Evolutionary conservation across 2,329 filamentous ascomycete genomes (phyloP), one percentile per base, ranked within the genome.

Genomic region (Aspergillus sp.): DNA sequence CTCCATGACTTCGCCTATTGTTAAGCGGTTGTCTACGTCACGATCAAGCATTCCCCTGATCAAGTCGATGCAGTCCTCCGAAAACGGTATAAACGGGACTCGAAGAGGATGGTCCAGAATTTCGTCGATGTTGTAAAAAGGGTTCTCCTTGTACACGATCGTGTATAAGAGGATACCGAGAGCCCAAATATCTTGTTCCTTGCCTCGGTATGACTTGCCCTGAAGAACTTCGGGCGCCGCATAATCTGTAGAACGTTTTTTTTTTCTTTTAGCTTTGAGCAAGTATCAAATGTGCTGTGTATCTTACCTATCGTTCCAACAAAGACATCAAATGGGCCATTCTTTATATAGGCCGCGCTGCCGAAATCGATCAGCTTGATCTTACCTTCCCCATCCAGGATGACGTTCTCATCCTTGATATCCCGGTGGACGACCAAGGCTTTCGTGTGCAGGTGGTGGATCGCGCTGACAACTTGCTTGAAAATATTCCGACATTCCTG

Each of bases 281-380:
- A 17, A 24, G 13, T 5, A 26, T 45, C 24, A 20, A 20, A 3
- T n/a, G 17, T 15, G n/a, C 6, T 22, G 20, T 5, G 9, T 24
- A 38, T 73, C 88, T 70, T 80, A 97, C 93, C 93, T 74, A 99
- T 98, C 1, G 95, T 99, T 58, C 95, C 95, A 51, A 99, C 95
- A 78, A 99, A 99, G 13, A 99, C 95, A 73, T 98, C 93, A 81
- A 99, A 99, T 45, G 95, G 95, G 13, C 95, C 95, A 73, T 89
- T 97, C 79, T 96, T 97, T 80, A 98, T 96, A 73, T 99, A 99
- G 61, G 95, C 93, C 58, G 95, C 95, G 71, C 93, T 97, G 59
- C 95, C 95, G 76, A 99, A 99, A 75, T 99, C 95, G 65, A 98
- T 98, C 68, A 99, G 81, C 78, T 97, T 98, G 76, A 99, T 96